Conservation (phyloP, 176 grass and related monocot genomes). For the Ananas comosus region DNA sequence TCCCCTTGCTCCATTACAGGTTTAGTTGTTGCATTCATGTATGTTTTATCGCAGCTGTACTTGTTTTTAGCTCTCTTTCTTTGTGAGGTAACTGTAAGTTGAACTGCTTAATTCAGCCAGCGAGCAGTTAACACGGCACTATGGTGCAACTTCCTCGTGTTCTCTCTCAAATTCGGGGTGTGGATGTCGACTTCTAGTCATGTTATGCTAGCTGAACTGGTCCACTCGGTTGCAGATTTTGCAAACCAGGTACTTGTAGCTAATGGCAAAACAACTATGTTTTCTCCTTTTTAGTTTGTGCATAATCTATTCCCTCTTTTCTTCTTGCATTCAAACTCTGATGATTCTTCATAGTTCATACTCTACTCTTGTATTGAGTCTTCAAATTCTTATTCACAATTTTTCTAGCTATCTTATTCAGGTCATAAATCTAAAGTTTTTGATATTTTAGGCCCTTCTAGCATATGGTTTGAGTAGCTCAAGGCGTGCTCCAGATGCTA, state of each 20-base stretch:
- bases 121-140: conserved; percentile 85
- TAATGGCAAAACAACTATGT: not conserved
- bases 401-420: not conserved
- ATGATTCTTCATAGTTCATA: not conserved
- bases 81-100: conserved; percentile 17
- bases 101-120: conserved; percentile 45
- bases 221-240: conserved; percentile 82
- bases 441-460: conserved; percentile 69
- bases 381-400: too few species aligned
- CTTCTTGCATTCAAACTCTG: not conserved
- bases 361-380: not conserved
- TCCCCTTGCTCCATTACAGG: too few species aligned
- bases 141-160: conserved; percentile 98
- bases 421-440: not conserved
- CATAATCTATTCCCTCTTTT: not conserved
- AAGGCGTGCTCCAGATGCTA: conserved; percentile 85
- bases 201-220: conserved; percentile 96
- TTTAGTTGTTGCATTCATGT: too few species aligned
- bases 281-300: too few species aligned
- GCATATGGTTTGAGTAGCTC: conserved; percentile 95
- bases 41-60: not conserved
- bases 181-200: conserved; percentile 97
- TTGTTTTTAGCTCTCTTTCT: not conserved
- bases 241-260: conserved; percentile 65
- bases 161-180: conserved; percentile 90